These are phyloP conservation scores for Calycina herbarum DNA, from an alignment of 2,329 filamentous ascomycete genomes.

Conservation along the genomic window DNA sequence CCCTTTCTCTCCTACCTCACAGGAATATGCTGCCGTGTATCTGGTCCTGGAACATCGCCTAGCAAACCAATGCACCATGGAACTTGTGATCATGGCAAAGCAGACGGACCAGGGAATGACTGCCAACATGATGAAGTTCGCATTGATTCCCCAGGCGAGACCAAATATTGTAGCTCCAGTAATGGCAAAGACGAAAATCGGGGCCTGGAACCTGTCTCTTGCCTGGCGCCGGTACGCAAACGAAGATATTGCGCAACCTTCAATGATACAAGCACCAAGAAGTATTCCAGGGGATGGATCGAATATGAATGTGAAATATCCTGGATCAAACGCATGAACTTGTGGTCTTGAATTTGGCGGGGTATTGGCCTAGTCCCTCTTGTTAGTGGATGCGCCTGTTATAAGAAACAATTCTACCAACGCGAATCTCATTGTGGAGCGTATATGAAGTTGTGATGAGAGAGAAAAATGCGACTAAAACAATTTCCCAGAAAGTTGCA, in stretches of 20 bases:
- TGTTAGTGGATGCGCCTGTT: conserved; percentile 12
- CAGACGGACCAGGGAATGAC: conserved; percentile 41
- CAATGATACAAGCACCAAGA: conserved; percentile 39
- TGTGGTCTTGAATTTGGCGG: not conserved
- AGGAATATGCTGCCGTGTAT: conserved; percentile 18
- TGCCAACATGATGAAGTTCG: conserved; percentile 39
- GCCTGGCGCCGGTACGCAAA: conserved; percentile 39
- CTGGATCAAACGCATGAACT: conserved; percentile 18
- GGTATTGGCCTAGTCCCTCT: conserved; percentile 1
- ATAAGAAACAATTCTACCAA: conserved; percentile 13
- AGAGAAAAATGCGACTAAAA: conserved; percentile 24
- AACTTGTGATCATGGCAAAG: conserved; percentile 40
- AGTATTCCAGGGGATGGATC: conserved; percentile 39
- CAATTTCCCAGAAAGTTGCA: conserved; percentile 29
- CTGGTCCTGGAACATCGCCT: conserved; percentile 22
- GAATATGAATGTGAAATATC: conserved; percentile 28
- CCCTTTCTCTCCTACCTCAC: conserved; percentile 21
- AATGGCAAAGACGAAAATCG: conserved; percentile 36
- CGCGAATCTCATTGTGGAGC: conserved; percentile 29
- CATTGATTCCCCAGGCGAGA: conserved; percentile 28
- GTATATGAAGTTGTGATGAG: conserved; percentile 33
- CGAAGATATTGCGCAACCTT: conserved; percentile 41
- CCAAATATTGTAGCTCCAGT: conserved; percentile 31
- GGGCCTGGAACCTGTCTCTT: conserved; percentile 36
- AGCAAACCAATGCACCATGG: conserved; percentile 32